Conservation (phyloP, 208 protist genomes). For the Leishmania braziliensis region DNA sequence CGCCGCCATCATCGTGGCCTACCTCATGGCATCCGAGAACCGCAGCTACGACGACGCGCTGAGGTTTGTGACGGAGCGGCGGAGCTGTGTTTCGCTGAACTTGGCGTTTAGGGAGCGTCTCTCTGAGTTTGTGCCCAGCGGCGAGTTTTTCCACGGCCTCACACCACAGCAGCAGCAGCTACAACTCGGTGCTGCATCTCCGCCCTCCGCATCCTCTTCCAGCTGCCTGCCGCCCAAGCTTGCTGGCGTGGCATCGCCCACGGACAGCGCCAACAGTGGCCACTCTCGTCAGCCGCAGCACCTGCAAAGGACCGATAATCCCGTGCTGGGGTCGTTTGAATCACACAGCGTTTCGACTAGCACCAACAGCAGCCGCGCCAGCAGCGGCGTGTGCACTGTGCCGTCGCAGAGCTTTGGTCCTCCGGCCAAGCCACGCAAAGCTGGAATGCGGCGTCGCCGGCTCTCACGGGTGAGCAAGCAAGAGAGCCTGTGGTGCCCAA, state of each 20-base stretch:
- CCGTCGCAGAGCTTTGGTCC: conserved; percentile 10
- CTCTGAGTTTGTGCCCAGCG: conserved; percentile 30
- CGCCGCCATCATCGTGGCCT: conserved; percentile 74
- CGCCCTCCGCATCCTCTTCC: background rate
- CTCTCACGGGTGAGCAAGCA: background rate
- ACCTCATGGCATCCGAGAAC: conserved; percentile 77
- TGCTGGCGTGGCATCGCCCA: background rate
- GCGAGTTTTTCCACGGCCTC: conserved; percentile 25
- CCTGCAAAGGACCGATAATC: background rate
- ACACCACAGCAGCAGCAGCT: background rate
- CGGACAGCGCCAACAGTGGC: background rate
- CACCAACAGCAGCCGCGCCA: conserved; percentile 23
- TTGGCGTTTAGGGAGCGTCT: conserved; percentile 78
- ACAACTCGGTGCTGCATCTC: background rate
- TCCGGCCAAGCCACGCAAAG: background rate
- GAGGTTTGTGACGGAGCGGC: conserved; percentile 43
- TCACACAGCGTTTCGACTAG: conserved; percentile 9
- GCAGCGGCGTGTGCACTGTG: conserved; percentile 5
- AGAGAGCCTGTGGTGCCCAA: background rate
- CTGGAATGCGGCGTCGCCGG: background rate
- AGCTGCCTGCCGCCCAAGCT: conserved; percentile 13
- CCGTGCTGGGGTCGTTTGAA: background rate
- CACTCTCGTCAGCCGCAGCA: background rate
- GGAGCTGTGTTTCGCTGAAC: conserved; percentile 79
- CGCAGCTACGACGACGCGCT: conserved; percentile 58